Conservation (phyloP, 352 stramenopile species). For the Blastocystis sp. region DNA sequence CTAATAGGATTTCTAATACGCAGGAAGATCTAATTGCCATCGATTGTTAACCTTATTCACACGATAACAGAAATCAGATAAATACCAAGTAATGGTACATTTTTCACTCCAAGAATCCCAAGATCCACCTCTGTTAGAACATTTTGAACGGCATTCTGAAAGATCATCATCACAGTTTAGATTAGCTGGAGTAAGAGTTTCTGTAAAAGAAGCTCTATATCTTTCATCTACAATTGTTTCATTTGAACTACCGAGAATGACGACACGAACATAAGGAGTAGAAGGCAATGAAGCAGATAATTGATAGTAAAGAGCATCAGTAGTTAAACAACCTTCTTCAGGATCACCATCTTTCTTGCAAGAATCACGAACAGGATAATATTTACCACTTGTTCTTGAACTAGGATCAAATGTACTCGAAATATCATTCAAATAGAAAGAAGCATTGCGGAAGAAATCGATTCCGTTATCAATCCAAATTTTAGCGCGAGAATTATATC, state of each 20-base stretch:
- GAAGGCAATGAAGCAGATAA: too few relatives aligned
- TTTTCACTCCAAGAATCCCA: not conserved
- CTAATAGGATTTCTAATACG: not conserved
- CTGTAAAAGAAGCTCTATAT: too few relatives aligned
- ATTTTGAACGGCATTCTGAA: conserved; percentile 22
- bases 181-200: too few relatives aligned
- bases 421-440: too few relatives aligned
- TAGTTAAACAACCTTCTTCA: not conserved
- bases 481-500: not conserved
- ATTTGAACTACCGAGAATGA: not conserved
- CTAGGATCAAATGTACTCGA: too few relatives aligned
- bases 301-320: not conserved
- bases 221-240: not conserved
- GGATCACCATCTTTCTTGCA: conserved; percentile 53
- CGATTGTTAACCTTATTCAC: not conserved
- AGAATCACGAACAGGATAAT: conserved; percentile 57
- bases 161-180: not conserved
- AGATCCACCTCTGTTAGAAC: not conserved
- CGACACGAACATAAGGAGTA: not conserved
- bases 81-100: not conserved
- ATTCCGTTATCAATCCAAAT: not conserved
- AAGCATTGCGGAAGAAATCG: not conserved
- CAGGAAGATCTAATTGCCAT: conserved; percentile 8
- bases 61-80: not conserved
- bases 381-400: not conserved